Conservation (phyloP, 495 filamentous ascomycete genomes). For the Pseudevernia furfuracea region DNA sequence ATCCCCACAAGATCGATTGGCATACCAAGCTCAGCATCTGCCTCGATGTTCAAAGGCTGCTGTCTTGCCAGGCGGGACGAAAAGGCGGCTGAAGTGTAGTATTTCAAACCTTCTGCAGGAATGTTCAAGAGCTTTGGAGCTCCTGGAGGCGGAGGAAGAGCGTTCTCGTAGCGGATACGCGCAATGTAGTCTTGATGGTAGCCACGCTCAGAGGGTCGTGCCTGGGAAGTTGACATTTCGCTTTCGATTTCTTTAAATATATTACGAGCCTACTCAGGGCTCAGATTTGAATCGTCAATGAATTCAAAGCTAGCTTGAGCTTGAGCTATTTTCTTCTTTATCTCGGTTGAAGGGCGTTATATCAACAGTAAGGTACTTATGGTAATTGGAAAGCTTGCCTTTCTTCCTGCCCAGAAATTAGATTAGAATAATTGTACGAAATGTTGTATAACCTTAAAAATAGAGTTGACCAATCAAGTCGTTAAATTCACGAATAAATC, state of each 20-base stretch:
- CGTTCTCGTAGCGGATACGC: constrained; percentile 88
- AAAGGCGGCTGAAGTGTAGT: constrained; percentile 82
- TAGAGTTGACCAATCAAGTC: too few relatives aligned
- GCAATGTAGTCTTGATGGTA: constrained; percentile 95
- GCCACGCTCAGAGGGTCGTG: constrained; percentile 49
- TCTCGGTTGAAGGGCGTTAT: background rate
- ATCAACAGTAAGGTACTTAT: background rate
- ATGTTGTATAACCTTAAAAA: too few relatives aligned
- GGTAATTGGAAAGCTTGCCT: too few relatives aligned
- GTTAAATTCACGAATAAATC: too few relatives aligned
- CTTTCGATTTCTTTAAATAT: background rate
- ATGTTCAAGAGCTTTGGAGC: constrained; percentile 96
- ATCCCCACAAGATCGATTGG: constrained; percentile 90
- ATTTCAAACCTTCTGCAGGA: constrained; percentile 78
- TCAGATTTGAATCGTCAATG: background rate
- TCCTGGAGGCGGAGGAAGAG: constrained; percentile 83
- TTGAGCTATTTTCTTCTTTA: background rate
- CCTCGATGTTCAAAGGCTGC: constrained; percentile 91
- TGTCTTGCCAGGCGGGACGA: constrained; percentile 79
- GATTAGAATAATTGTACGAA: too few relatives aligned
- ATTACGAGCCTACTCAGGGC: background rate
- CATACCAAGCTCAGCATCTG: constrained; percentile 97
- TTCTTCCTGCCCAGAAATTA: too few relatives aligned
- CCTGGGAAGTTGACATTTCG: constrained; percentile 20
- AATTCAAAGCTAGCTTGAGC: background rate